A percentile compares a stretch with the other conserved stretches of the same genome.
Conservation (phyloP, 2,329 filamentous ascomycete genomes). For the Fusarium lyarnte region DNA sequence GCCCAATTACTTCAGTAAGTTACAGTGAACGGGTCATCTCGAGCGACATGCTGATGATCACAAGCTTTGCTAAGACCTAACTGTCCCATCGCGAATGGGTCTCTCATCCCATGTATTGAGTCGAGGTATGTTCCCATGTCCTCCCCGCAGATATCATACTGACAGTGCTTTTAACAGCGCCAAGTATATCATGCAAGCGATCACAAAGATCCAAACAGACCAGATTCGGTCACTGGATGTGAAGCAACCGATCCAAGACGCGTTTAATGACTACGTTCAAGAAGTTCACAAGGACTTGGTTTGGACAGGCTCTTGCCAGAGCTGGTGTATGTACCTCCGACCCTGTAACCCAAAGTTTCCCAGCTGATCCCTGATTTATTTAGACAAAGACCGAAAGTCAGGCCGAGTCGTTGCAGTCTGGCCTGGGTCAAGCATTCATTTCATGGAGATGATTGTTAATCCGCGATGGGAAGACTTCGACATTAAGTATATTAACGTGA, state of each 20-base stretch:
- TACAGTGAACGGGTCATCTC: accelerated
- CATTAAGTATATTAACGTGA: background rate
- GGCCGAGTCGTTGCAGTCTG: background rate
- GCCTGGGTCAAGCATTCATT: background rate
- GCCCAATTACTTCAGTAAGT: background rate
- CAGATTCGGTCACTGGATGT: background rate
- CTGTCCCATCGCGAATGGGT: background rate
- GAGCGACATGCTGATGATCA: background rate
- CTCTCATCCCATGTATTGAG: background rate
- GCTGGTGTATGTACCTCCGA: background rate
- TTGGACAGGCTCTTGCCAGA: background rate
- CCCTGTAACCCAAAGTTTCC: accelerated
- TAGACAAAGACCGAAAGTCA: background rate
- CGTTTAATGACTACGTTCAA: background rate
- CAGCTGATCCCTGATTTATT: background rate
- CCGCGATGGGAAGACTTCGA: background rate
- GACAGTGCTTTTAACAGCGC: background rate
- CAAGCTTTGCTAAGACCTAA: background rate
- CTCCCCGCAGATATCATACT: background rate
- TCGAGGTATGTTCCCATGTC: background rate
- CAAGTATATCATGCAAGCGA: background rate
- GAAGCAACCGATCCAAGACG: background rate
- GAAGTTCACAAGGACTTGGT: background rate
- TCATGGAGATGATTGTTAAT: background rate
- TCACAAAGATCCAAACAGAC: background rate